These are phyloP conservation scores for Microcyclosporella mali DNA, from an alignment of 2,329 filamentous ascomycete species.

Conservation along the genomic window DNA sequence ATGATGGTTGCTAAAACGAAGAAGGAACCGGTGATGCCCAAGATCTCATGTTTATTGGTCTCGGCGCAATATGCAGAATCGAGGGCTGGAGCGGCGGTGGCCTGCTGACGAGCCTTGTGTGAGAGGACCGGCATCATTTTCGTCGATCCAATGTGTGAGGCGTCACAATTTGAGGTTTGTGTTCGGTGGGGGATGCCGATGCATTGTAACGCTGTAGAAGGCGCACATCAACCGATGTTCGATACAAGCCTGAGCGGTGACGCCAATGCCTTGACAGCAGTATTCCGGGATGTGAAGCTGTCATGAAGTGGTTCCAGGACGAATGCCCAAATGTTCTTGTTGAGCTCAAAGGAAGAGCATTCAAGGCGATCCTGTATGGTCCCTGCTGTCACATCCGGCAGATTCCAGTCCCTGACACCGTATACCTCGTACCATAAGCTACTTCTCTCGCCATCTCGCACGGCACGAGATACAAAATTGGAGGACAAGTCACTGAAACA, in stretches of 20 bases:
- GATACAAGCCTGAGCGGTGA: no score
- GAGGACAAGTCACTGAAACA: no score
- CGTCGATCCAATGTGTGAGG: no score
- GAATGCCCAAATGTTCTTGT: no score
- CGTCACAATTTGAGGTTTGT: background rate
- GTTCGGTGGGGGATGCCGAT: no score
- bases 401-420: background rate
- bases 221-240: no score
- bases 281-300: background rate
- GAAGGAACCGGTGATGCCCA: conserved; percentile 22
- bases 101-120: conserved; percentile 1
- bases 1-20: conserved; percentile 16
- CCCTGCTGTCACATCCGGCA: background rate
- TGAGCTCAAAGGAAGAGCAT: background rate
- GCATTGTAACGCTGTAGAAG: no score
- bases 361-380: conserved; percentile 1
- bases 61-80: conserved; percentile 21
- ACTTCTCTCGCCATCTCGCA: no score
- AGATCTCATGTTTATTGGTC: conserved; percentile 19
- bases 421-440: background rate
- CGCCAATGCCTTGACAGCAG: background rate
- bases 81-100: conserved; percentile 8
- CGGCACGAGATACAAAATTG: no score
- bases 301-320: background rate
- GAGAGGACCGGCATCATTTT: background rate